These are phyloP conservation scores for Debaryomyces sp. DNA, from an alignment of 1,139 yeast species.

Conservation along the genomic window DNA sequence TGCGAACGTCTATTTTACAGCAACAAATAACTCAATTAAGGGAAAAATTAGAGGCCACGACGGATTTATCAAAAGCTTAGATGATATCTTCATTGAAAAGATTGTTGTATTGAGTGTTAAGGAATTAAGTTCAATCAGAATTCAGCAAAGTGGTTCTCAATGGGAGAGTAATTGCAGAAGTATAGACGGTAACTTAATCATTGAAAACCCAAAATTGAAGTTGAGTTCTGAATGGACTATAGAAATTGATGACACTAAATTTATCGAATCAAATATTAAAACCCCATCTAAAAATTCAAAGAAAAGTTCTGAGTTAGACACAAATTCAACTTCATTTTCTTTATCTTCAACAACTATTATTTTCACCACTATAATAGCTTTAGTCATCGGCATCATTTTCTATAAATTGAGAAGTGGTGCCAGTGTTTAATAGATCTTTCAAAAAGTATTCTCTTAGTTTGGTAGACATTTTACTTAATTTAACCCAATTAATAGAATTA, in stretches of 20 bases:
- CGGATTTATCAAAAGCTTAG: constrained; percentile 18
- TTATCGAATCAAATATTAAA: background rate
- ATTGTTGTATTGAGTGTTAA: constrained; percentile 55
- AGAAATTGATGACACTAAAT: constrained; percentile 8
- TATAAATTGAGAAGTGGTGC: background rate
- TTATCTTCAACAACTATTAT: background rate
- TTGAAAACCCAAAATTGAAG: constrained; percentile 58
- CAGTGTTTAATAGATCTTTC: constrained; percentile 8
- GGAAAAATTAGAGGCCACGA: constrained; percentile 6
- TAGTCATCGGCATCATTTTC: background rate
- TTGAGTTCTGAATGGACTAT: constrained; percentile 57
- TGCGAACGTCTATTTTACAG: constrained; percentile 40
- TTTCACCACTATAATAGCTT: background rate
- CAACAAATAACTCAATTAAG: constrained; percentile 13
- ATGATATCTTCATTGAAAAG: constrained; percentile 52
- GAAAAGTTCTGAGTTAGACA: background rate
- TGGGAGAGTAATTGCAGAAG: constrained; percentile 34
- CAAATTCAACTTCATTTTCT: background rate
- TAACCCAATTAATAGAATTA: constrained; percentile 41
- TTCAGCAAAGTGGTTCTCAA: constrained; percentile 34
- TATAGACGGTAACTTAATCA: constrained; percentile 26
- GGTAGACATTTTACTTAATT: constrained; percentile 39
- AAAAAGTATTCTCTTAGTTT: constrained; percentile 23
- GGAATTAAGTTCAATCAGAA: constrained; percentile 21
- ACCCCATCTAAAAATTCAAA: background rate